These are phyloP conservation scores for Epichloe gansuensis DNA, from an alignment of 2,329 filamentous ascomycete genomes.

Conservation along the genomic window DNA sequence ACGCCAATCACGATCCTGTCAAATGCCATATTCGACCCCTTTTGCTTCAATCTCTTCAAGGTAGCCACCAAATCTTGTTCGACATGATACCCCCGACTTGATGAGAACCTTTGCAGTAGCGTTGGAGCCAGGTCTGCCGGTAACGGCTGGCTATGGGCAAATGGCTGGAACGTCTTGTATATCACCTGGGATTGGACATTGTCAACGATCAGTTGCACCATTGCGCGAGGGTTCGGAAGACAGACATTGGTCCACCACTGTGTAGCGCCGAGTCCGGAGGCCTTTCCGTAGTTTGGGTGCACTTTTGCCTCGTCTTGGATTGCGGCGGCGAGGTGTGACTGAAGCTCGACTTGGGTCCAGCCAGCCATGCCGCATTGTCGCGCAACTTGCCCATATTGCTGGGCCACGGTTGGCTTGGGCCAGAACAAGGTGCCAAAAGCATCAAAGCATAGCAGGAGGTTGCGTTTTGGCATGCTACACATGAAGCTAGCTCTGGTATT, in stretches of 20 bases:
- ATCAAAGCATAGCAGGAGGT: conserved; percentile 49
- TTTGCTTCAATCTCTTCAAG: conserved; percentile 27
- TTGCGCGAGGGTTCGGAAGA: neutral
- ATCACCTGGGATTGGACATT: conserved; percentile 33
- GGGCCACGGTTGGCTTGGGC: conserved; percentile 35
- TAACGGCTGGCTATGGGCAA: conserved; percentile 22
- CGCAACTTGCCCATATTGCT: conserved; percentile 43
- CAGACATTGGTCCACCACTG: conserved; percentile 49
- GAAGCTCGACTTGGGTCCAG: conserved; percentile 29
- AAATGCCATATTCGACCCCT: conserved; percentile 13
- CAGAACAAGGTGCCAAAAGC: conserved; percentile 53
- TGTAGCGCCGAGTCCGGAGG: conserved; percentile 34
- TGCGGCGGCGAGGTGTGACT: conserved; percentile 23
- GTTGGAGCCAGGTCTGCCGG: conserved; percentile 33
- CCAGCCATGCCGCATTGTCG: conserved; percentile 33
- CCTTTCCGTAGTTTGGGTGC: conserved; percentile 49
- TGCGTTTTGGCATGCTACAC: conserved; percentile 15
- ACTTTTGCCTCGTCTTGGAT: conserved; percentile 33
- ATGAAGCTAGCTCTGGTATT: no score
- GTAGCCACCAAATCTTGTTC: conserved; percentile 33
- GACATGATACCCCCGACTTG: conserved; percentile 38
- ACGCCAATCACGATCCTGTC: conserved; percentile 38
- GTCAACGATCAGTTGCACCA: neutral
- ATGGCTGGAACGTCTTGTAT: conserved; percentile 35
- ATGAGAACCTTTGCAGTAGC: conserved; percentile 41